phyloP scores from a whole-genome alignment of 768 basidiomycete species.

The Trametes meyenii region DNA sequence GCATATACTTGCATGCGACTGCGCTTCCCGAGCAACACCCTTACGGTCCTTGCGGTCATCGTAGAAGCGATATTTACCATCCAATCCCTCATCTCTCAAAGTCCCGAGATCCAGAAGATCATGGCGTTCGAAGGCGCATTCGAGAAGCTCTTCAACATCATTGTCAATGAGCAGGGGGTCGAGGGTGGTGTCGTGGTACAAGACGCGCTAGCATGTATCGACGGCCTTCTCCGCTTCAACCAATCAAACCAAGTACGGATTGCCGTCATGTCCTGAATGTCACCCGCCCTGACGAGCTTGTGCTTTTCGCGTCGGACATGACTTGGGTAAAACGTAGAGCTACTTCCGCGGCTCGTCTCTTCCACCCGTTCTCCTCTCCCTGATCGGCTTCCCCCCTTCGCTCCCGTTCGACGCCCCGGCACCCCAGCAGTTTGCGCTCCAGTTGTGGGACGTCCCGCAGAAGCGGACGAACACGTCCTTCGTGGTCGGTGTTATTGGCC shows the following conservation, averaged over 20 bases:
- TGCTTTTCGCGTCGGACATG: conserved; percentile 21
- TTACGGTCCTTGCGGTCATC: not conserved
- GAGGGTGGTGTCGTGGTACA: conserved; percentile 88
- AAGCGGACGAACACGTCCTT: conserved; percentile 81
- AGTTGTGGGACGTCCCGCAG: conserved; percentile 90
- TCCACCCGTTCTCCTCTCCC: conserved; percentile 63
- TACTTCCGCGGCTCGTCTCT: conserved; percentile 93
- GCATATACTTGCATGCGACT: not conserved
- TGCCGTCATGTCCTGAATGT: conserved; percentile 19
- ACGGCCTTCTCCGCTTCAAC: conserved; percentile 89
- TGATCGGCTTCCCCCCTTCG: conserved; percentile 70
- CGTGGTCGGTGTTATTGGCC: conserved; percentile 83
- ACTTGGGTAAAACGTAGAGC: conserved; percentile 57
- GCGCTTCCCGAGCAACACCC: not conserved
- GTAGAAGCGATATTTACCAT: conserved; percentile 83
- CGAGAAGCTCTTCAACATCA: conserved; percentile 90
- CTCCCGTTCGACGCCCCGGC: conserved; percentile 57
- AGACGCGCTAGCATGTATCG: conserved; percentile 84
- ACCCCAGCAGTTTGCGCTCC: conserved; percentile 91
- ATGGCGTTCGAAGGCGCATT: conserved; percentile 97
- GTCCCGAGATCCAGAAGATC: conserved; percentile 93
- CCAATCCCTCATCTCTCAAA: conserved; percentile 80
- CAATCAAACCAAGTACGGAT: conserved; percentile 83
- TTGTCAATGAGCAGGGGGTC: conserved; percentile 85
- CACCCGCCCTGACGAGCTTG: conserved; percentile 15